A percentile compares a stretch with the other conserved stretches of the same genome.
Evolutionary conservation across 345 rosid species (phyloP).

Genomic region (Garcia nutans): DNA sequence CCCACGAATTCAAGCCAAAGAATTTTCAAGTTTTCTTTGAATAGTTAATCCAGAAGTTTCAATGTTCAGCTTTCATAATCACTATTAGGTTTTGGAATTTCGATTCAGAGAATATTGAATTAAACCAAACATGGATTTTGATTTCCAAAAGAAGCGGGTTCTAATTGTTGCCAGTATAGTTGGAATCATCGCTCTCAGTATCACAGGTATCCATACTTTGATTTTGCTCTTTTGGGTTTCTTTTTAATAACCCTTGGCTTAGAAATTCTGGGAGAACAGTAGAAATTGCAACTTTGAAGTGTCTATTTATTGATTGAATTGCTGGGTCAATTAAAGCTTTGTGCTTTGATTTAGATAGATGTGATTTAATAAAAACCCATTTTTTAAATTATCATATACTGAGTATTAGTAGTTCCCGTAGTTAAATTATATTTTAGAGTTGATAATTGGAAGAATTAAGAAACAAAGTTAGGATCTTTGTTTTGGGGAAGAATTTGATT

Average conservation of each 20-base stretch:
- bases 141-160: conserved; percentile 50
- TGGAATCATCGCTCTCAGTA: conserved; percentile 64
- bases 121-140: conserved; percentile 36
- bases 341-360: not conserved
- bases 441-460: not conserved
- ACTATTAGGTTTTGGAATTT: too few relatives aligned
- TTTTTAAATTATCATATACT: not conserved
- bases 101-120: not conserved
- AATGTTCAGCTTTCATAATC: too few relatives aligned
- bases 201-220: conserved; percentile 44
- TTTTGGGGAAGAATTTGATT: not conserved
- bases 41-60: too few relatives aligned
- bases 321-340: not conserved
- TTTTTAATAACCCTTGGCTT: not conserved
- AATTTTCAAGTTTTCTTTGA: too few relatives aligned
- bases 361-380: not conserved
- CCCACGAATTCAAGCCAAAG: too few relatives aligned
- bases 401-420: not conserved
- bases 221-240: not conserved
- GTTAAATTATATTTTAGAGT: not conserved
- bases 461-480: not conserved
- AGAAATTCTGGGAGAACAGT: not conserved
- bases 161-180: conserved; percentile 45
- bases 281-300: not conserved
- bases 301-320: not conserved